Evolutionary conservation across 495 filamentous ascomycete genomes (phyloP), one percentile per base, ranked within the genome.

Genomic region (Hypomontagnella monticulosa): DNA sequence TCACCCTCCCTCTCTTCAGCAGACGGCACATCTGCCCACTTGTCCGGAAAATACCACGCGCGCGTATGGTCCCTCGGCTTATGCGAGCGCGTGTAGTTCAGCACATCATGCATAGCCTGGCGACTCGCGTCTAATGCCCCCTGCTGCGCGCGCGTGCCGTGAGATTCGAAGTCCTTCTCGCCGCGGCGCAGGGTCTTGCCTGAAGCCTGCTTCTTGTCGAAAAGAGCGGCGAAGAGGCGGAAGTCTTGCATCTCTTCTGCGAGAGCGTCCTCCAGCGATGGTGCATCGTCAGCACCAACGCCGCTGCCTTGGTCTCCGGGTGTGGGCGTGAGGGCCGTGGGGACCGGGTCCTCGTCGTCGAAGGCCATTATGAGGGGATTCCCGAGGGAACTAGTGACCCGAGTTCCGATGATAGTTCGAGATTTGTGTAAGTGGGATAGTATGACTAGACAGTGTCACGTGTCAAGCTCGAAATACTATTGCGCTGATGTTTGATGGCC

Each of bases 161-260:
- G 91, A 11, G 91, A 86, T 76, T 97, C 95, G 75, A 97, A 99
- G 80, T 99, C 95, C 75, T 99, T 99, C 72, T 95, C 91, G 47
- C 95, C 95, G 38, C 73, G 74, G 15, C 81, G 78, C 51, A 83
- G 76, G 4, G 77, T 73, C 71, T 78, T 79, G 18, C 78, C 75
- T 5, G 76, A 76, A 12, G 81, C 70, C 51, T 76, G 61, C 14
- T 62, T 58, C 41, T 73, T 75, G 54, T 77, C 75, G 63, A 85
- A 86, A 46, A 89, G 72, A 43, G 81, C 77, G 36, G 82, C 80
- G 43, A 97, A 83, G 61, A 92, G 87, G 61, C 90, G 90, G 71
- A 93, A 97, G 78, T 98, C 94, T 72, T 93, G 93, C 3, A 88
- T 86, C 74, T 95, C 93, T 65, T 97, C 93, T 23, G 79, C 79